Evolutionary conservation across 2,329 filamentous ascomycete genomes (phyloP).

Genomic region (Mycogone perniciosa): DNA sequence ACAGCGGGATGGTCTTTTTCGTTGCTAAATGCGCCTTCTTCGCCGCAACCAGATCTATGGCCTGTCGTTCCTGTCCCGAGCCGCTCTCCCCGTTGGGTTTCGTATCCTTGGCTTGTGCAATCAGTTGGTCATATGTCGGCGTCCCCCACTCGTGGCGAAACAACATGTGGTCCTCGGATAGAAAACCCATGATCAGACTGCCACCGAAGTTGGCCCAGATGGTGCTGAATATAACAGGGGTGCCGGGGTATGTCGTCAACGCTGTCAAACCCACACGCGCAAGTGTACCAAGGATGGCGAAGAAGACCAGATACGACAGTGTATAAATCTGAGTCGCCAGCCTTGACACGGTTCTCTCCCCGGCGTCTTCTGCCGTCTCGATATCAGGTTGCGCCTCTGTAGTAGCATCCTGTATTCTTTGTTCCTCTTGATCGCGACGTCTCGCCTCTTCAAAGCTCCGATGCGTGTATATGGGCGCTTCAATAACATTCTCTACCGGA

Average conservation of each 20-base stretch:
- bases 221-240: constrained; percentile 66
- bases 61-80: constrained; percentile 11
- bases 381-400: neutral
- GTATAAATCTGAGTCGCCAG: constrained; percentile 59
- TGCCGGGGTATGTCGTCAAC: constrained; percentile 71
- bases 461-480: constrained; percentile 12
- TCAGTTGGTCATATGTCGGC: constrained; percentile 31
- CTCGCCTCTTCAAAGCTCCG: constrained; percentile 15
- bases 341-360: constrained; percentile 34
- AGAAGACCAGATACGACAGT: constrained; percentile 76
- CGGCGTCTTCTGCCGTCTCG: constrained; percentile 4
- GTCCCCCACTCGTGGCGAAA: constrained; percentile 64
- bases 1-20: constrained; percentile 85
- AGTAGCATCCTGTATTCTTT: constrained; percentile 10
- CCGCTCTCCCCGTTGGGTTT: constrained; percentile 33
- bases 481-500: constrained; percentile 16
- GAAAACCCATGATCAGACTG: constrained; percentile 76
- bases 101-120: constrained; percentile 26
- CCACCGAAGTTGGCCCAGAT: constrained; percentile 87
- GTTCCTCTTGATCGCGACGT: constrained; percentile 11
- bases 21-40: constrained; percentile 53
- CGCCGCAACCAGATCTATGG: constrained; percentile 36
- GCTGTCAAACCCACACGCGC: constrained; percentile 74
- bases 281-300: constrained; percentile 77
- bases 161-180: constrained; percentile 69